These are phyloP conservation scores for Talaromyces sp. DNA, from an alignment of 2,329 filamentous ascomycete species.

Conservation along the genomic window DNA sequence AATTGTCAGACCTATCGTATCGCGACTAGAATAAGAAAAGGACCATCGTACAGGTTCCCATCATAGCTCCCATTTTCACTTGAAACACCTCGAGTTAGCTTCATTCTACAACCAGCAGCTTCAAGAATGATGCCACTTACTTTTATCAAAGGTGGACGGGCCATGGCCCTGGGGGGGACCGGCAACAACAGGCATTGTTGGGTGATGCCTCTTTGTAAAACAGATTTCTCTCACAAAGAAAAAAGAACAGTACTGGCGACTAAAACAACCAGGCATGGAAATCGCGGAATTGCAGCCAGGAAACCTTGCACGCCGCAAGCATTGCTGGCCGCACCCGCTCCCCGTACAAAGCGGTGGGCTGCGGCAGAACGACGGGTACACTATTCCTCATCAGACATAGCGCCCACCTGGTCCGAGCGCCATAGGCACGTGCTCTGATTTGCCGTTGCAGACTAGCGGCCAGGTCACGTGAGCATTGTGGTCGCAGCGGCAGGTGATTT, in stretches of 20 bases:
- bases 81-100: slow-evolving; percentile 21
- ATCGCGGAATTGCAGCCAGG: background rate
- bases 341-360: background rate
- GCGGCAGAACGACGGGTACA: background rate
- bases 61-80: slow-evolving; percentile 99
- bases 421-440: background rate
- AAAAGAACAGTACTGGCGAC: too few relatives aligned
- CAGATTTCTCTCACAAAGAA: background rate
- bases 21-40: background rate
- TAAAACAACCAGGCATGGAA: background rate
- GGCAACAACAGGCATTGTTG: slow-evolving; percentile 52
- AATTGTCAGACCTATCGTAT: slow-evolving; percentile 10
- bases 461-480: background rate
- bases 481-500: background rate
- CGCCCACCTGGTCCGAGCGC: background rate
- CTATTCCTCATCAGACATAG: background rate
- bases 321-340: slow-evolving; percentile 1
- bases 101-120: slow-evolving; percentile 1
- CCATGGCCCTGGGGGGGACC: slow-evolving; percentile 48
- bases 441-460: background rate
- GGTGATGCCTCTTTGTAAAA: background rate
- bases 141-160: slow-evolving; percentile 66
- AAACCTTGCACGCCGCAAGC: background rate
- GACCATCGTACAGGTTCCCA: slow-evolving; percentile 80
- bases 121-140: slow-evolving; percentile 39